Conservation (phyloP, 192 early-diverging fungal species). For the Coemansia sp. region DNA sequence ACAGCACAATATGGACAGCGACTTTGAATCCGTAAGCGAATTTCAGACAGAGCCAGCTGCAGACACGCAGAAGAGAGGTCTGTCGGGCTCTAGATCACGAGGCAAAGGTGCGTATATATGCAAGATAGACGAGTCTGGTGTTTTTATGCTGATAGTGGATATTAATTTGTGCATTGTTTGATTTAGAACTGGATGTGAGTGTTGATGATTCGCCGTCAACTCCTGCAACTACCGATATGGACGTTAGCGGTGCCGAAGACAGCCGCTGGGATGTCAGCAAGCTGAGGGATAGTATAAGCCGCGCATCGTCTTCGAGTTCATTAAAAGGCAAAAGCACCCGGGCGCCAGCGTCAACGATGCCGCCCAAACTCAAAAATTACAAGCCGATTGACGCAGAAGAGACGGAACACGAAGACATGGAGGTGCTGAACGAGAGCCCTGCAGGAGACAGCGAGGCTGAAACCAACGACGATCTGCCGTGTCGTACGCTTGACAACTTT, state of each 20-base stretch:
- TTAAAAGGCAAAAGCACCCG: background rate
- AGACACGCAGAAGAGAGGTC: conserved; percentile 14
- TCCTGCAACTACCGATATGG: conserved; percentile 4
- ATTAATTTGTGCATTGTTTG: background rate
- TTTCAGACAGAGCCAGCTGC: background rate
- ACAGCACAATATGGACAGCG: conserved; percentile 12
- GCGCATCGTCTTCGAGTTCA: background rate
- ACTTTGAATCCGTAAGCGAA: conserved; percentile 16
- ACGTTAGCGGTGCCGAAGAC: conserved; percentile 4
- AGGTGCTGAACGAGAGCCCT: conserved; percentile 50
- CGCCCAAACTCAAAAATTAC: conserved; percentile 16
- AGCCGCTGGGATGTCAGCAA: conserved; percentile 14
- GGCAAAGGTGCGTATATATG: conserved; percentile 20
- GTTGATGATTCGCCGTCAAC: background rate
- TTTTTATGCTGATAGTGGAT: background rate
- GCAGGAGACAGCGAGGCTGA: conserved; percentile 18
- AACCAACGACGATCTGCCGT: conserved; percentile 38
- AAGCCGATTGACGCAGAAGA: conserved; percentile 24
- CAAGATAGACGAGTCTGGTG: no score
- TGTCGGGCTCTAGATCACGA: conserved; percentile 7
- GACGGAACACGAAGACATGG: conserved; percentile 40
- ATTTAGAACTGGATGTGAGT: background rate
- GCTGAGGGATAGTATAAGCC: background rate
- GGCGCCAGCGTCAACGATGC: background rate
- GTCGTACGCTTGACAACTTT: conserved; percentile 58